Percentiles rank a stretch among this genome's conserved stretches.
These are phyloP conservation scores for Rhexocercosporidium sp. DNA, from an alignment of 2,329 filamentous ascomycete species.

Conservation along the genomic window DNA sequence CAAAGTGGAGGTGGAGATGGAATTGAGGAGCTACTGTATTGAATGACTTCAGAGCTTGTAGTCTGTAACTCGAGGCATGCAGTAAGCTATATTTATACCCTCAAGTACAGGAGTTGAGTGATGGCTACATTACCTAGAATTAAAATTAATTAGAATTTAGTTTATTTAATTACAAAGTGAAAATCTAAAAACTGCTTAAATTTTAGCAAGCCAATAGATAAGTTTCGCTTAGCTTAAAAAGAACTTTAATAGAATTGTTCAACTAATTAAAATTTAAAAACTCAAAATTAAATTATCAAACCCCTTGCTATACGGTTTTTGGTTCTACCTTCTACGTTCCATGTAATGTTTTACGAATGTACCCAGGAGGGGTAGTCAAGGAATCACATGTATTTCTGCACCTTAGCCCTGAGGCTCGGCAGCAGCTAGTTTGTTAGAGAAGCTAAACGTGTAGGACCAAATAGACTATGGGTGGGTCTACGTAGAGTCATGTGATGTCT, in stretches of 20 bases:
- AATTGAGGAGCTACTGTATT: not conserved
- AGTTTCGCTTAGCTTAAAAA: not conserved
- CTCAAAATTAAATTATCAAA: not conserved
- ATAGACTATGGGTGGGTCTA: too few relatives aligned
- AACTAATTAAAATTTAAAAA: not conserved
- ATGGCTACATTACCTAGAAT: not conserved
- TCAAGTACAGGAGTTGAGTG: not conserved
- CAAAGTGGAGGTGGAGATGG: not conserved
- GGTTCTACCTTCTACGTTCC: too few relatives aligned
- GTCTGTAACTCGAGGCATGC: not conserved
- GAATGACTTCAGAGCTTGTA: too few relatives aligned
- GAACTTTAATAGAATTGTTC: not conserved
- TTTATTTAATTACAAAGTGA: not conserved
- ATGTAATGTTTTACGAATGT: too few relatives aligned
- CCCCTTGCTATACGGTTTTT: too few relatives aligned
- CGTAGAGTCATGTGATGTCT: too few relatives aligned
- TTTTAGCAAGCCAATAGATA: not conserved
- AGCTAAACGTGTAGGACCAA: too few relatives aligned
- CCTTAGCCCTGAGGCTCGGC: too few relatives aligned
- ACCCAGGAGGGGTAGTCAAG: too few relatives aligned
- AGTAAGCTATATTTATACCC: not conserved
- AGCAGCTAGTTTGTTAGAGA: too few relatives aligned
- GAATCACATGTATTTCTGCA: too few relatives aligned
- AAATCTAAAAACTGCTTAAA: not conserved
- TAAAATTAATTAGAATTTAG: not conserved